Percentiles rank a stretch among this genome's conserved stretches.
These are phyloP conservation scores for Epipyxis sp. DNA, from an alignment of 108 stramenopile species.

Conservation along the genomic window DNA sequence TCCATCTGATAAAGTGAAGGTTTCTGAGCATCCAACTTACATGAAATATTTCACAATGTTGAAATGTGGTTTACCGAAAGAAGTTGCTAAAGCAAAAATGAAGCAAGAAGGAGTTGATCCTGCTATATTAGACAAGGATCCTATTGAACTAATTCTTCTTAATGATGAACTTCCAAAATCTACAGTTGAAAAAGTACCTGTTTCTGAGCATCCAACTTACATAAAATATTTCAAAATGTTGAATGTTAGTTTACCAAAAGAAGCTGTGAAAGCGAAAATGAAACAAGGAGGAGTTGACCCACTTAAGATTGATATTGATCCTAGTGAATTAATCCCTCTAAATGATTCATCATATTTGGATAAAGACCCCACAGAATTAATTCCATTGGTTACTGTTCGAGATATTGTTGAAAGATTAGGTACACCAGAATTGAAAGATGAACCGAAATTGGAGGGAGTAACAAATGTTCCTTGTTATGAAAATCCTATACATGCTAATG, in stretches of 20 bases:
- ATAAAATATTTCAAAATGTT: constrained; percentile 55
- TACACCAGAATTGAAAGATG: too few relatives aligned
- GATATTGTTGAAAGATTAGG: too few relatives aligned
- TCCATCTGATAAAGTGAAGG: constrained; percentile 3
- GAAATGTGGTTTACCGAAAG: not conserved
- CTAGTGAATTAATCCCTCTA: constrained; percentile 1
- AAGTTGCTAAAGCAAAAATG: not conserved
- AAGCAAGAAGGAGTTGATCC: not conserved
- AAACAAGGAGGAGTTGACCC: constrained; percentile 20
- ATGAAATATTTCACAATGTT: not conserved
- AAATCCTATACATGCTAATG: too few relatives aligned
- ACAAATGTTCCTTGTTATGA: too few relatives aligned
- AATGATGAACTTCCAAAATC: not conserved
- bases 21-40: not conserved
- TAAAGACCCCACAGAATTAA: constrained; percentile 56
- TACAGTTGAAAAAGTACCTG: not conserved
- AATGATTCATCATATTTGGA: constrained; percentile 68
- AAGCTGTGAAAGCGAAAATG: constrained; percentile 24
- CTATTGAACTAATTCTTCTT: constrained; percentile 50
- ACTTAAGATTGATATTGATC: not conserved
- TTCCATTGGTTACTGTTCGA: too few relatives aligned
- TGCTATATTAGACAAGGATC: not conserved
- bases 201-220: constrained; percentile 45
- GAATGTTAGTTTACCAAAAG: constrained; percentile 19
- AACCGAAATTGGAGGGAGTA: too few relatives aligned